Evolutionary conservation across 495 filamentous ascomycete species (phyloP), one percentile per base, ranked within the genome.

Genomic region (Podospora pseudopauciseta): DNA sequence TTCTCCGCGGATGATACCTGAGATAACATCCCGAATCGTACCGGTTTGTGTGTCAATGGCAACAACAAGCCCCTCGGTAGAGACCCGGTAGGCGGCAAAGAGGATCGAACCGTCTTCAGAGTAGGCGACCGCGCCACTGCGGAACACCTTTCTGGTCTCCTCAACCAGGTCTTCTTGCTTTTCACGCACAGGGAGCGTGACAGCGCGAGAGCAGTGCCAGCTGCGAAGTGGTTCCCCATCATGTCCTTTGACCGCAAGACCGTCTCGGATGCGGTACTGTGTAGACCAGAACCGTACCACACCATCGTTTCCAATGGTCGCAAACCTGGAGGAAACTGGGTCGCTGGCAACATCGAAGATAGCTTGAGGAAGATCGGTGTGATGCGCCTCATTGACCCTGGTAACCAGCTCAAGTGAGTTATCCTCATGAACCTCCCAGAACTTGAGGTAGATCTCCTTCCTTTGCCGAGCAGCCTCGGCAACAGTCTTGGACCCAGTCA

Each of bases 71-170:
- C 82, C 85, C 27, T 82, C 78, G 13, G 82, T 76, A 19, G 76
- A 63, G 27, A 77, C 74, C 19, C 79, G 80, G 27, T 79, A 72
- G 30, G 83, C 81, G 68, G 80, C 89, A 34, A 92, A 95, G 30
- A 98, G 82, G 2, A 92, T 84, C 4, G 96, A 97, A 2, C 92
- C 93, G 77, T 99, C 95, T 65, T 90, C 85, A 2, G 94, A 96
- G 76, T 91, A 96, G 19, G 88, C 81, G 58, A 97, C 76, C 59
- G 82, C 79, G 23, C 84, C 88, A 59, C 78, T 83, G n/a, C 74
- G 68, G 27, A 68, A 59, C 13, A 26, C 44, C 15, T 69, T 61
- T 13, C 56, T 65, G 9, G 67, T 26, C 3, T 28, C 16, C 13
- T 74, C 76, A 19, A 70, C 53, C 3, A 67, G 19, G 5, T 82